These are phyloP conservation scores for Colletotrichum brevisporum DNA, from an alignment of 2,329 filamentous ascomycete genomes.

Conservation along the genomic window DNA sequence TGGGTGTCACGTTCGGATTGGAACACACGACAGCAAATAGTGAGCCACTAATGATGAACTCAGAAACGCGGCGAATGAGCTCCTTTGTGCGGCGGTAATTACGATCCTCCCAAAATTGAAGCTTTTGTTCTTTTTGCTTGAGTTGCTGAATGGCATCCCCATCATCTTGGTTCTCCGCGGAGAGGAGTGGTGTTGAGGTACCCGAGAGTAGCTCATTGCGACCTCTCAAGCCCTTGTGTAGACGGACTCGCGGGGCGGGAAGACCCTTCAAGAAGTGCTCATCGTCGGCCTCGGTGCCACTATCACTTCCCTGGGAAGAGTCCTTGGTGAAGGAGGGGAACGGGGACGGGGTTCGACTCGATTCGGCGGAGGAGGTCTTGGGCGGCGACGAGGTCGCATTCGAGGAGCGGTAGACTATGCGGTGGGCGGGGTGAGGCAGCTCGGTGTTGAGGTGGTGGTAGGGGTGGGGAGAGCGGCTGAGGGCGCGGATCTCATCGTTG, in stretches of 20 bases:
- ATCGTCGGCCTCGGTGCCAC: conserved; percentile 95
- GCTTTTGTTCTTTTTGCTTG: conserved; percentile 25
- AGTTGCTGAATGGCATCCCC: conserved; percentile 38
- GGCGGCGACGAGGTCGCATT: conserved; percentile 30
- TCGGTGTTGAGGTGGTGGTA: conserved; percentile 74
- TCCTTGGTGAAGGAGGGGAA: conserved; percentile 60
- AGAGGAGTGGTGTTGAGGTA: conserved; percentile 68
- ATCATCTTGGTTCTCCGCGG: conserved; percentile 62
- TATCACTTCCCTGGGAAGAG: conserved; percentile 81
- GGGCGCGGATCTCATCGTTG: conserved; percentile 59
- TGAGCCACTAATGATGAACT: conserved; percentile 65
- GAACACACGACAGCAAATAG: conserved; percentile 64
- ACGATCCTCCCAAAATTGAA: conserved; percentile 43
- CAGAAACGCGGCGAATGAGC: conserved; percentile 65
- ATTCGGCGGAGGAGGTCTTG: conserved; percentile 42
- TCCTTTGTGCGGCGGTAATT: conserved; percentile 62
- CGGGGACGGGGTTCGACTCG: conserved; percentile 42
- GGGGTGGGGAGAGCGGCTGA: conserved; percentile 76
- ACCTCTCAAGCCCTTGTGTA: conserved; percentile 84
- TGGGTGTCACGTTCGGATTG: conserved; percentile 61
- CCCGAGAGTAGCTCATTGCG: conserved; percentile 68
- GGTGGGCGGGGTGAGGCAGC: conserved; percentile 66
- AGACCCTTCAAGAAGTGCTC: conserved; percentile 90
- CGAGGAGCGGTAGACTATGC: conserved; percentile 43
- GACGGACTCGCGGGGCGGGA: conserved; percentile 80